phyloP scores from a whole-genome alignment of 371 early-diverging fungal genomes.

The Mortierella sp. region DNA sequence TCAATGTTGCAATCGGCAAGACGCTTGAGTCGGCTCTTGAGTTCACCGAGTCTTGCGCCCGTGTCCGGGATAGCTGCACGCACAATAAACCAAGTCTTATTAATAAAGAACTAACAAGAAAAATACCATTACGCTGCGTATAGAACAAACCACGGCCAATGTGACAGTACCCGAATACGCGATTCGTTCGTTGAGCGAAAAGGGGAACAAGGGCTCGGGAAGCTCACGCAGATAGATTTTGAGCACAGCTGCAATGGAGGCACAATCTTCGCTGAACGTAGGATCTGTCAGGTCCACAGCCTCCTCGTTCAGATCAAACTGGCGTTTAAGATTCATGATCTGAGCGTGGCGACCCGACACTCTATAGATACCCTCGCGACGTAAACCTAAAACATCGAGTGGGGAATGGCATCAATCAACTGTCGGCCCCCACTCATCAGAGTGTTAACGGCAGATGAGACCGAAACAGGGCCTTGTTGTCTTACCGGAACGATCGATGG shows the following conservation, averaged over 20 bases:
- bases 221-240: slow-evolving; percentile 75
- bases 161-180: slow-evolving; percentile 63
- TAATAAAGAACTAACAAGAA: too few relatives aligned
- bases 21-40: slow-evolving; percentile 54
- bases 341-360: slow-evolving; percentile 74
- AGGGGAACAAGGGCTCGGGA: slow-evolving; percentile 69
- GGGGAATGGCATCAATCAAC: not conserved
- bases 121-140: too few relatives aligned
- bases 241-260: slow-evolving; percentile 69
- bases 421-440: too few relatives aligned
- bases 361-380: slow-evolving; percentile 79
- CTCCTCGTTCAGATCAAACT: slow-evolving; percentile 67
- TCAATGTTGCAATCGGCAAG: slow-evolving; percentile 61
- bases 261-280: slow-evolving; percentile 60
- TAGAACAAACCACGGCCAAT: not conserved
- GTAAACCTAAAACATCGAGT: slow-evolving; percentile 54
- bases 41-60: slow-evolving; percentile 53
- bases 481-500: slow-evolving; percentile 67
- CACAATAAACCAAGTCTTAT: not conserved
- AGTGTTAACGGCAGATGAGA: too few relatives aligned
- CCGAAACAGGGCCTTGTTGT: not conserved
- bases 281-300: slow-evolving; percentile 59
- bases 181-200: slow-evolving; percentile 62
- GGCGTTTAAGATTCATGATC: slow-evolving; percentile 61
- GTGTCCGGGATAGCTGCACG: slow-evolving; percentile 61